A percentile compares a stretch with the other conserved stretches of the same genome.
Evolutionary conservation across 1,284 basidiomycete species (phyloP).

Genomic region (Cryptococcus amylolentus): DNA sequence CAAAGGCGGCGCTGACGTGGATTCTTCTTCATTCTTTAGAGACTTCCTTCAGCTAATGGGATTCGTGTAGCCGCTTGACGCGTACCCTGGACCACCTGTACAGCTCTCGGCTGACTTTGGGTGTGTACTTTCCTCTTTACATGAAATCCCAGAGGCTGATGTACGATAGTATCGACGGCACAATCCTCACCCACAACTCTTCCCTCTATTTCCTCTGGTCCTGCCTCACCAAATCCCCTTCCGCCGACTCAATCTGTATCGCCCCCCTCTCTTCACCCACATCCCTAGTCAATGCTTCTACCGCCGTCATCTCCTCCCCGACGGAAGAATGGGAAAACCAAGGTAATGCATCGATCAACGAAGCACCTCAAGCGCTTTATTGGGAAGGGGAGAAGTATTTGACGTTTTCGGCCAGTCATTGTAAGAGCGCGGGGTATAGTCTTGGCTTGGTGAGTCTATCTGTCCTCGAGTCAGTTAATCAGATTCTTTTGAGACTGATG

Average conservation of each 20-base stretch:
- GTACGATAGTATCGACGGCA: constrained; percentile 21
- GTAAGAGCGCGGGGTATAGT: constrained; percentile 11
- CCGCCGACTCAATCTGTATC: constrained; percentile 15
- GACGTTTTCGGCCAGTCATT: constrained; percentile 18
- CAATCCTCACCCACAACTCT: constrained; percentile 13
- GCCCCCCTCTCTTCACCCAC: constrained; percentile 18
- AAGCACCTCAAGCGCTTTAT: constrained; percentile 15
- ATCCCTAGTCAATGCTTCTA: constrained; percentile 12
- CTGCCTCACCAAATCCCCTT: constrained; percentile 8
- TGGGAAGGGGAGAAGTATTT: constrained; percentile 14
- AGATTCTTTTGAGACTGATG: too few relatives aligned
- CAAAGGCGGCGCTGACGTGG: constrained; percentile 6
- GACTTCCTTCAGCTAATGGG: too few relatives aligned
- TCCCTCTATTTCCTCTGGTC: constrained; percentile 24
- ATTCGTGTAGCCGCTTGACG: constrained; percentile 2
- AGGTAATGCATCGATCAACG: constrained; percentile 11
- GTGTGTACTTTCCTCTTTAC: too few relatives aligned
- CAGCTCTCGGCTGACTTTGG: constrained; percentile 9
- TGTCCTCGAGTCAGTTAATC: too few relatives aligned
- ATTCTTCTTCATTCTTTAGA: too few relatives aligned
- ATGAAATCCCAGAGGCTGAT: too few relatives aligned
- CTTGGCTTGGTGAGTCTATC: constrained; percentile 2
- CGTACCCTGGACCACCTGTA: constrained; percentile 5
- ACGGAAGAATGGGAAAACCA: constrained; percentile 16
- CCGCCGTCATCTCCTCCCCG: constrained; percentile 14